phyloP scores from a whole-genome alignment of 2,329 filamentous ascomycete species.

The Fusarium robinianum region DNA sequence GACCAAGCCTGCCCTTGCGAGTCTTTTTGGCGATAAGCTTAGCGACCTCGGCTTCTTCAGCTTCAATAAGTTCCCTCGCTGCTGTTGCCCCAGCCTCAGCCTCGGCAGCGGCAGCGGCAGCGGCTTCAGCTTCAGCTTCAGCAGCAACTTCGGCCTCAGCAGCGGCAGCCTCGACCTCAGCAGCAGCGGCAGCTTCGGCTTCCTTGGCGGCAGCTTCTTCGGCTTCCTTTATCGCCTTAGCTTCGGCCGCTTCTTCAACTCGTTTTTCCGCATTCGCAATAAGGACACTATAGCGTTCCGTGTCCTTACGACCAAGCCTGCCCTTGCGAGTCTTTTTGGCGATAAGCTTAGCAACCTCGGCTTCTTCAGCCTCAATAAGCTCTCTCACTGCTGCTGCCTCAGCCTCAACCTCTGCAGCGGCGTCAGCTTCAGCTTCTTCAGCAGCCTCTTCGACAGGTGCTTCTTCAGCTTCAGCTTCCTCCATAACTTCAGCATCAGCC shows the following conservation, averaged over 20 bases:
- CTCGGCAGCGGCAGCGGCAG: conserved; percentile 31
- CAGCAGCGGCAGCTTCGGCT: conserved; percentile 4
- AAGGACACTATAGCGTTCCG: conserved; percentile 24
- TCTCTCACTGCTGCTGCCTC: conserved; percentile 29
- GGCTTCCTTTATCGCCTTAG: conserved; percentile 18
- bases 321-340: conserved; percentile 45
- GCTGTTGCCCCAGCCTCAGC: conserved; percentile 29
- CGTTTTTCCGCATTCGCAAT: conserved; percentile 16
- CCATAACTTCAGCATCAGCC: conserved; percentile 13
- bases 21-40: conserved; percentile 43
- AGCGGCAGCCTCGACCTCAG: conserved; percentile 26
- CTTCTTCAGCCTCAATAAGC: conserved; percentile 15
- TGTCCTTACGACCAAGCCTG: conserved; percentile 31
- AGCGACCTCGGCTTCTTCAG: conserved; percentile 19
- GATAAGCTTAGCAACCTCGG: conserved; percentile 37
- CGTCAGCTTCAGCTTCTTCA: conserved; percentile 7
- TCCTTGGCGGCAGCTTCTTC: conserved; percentile 38
- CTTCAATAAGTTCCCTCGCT: background rate
- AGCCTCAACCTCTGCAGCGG: conserved; percentile 33
- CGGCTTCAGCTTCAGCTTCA: conserved; percentile 34
- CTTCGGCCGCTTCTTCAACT: conserved; percentile 22
- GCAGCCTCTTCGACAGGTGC: conserved; percentile 14
- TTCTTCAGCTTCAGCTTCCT: conserved; percentile 23
- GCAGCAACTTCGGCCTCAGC: conserved; percentile 46
- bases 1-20: conserved; percentile 42